A percentile compares a stretch with the other conserved stretches of the same genome.
Evolutionary conservation across 805 yeast genomes (phyloP).

Genomic region (Zygosaccharomyces bisporus): DNA sequence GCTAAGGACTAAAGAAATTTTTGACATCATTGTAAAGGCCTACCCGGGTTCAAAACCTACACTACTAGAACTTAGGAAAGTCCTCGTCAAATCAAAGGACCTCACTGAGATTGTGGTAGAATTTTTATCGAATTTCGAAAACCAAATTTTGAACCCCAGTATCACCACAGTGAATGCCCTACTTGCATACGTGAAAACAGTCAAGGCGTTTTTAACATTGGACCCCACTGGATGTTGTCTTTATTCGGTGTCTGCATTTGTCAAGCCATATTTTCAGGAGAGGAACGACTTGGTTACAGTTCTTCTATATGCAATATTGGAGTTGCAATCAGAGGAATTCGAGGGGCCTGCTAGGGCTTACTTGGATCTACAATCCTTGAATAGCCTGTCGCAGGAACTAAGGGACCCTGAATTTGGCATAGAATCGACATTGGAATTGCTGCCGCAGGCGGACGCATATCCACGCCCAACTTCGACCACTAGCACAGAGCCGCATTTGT

Average conservation of each 20-base stretch:
- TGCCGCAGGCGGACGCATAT: conserved; percentile 1
- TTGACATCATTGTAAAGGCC: conserved; percentile 47
- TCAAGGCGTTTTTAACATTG: conserved; percentile 65
- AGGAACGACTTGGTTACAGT: conserved; percentile 69
- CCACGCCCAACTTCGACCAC: conserved; percentile 2
- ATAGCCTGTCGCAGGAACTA: conserved; percentile 45
- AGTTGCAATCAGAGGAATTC: conserved; percentile 28
- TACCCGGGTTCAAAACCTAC: conserved; percentile 53
- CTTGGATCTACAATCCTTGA: conserved; percentile 10
- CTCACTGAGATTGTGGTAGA: conserved; percentile 17
- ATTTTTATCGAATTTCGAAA: conserved; percentile 23
- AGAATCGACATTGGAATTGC: conserved; percentile 6
- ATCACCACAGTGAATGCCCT: conserved; percentile 72
- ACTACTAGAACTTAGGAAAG: conserved; percentile 54
- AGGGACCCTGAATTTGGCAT: conserved; percentile 32
- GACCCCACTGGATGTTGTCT: conserved; percentile 85
- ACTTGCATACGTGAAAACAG: conserved; percentile 62
- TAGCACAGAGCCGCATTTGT: conserved; percentile 3
- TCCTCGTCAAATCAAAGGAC: conserved; percentile 41
- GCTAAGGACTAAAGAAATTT: conserved; percentile 55
- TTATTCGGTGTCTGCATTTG: conserved; percentile 74
- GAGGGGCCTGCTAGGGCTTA: conserved; percentile 8
- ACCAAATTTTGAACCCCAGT: conserved; percentile 66
- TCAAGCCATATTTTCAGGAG: conserved; percentile 64
- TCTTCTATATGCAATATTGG: conserved; percentile 68